Base-by-base conservation (phyloP, 805 yeast genomes). In the Pichia manshurica region DNA sequence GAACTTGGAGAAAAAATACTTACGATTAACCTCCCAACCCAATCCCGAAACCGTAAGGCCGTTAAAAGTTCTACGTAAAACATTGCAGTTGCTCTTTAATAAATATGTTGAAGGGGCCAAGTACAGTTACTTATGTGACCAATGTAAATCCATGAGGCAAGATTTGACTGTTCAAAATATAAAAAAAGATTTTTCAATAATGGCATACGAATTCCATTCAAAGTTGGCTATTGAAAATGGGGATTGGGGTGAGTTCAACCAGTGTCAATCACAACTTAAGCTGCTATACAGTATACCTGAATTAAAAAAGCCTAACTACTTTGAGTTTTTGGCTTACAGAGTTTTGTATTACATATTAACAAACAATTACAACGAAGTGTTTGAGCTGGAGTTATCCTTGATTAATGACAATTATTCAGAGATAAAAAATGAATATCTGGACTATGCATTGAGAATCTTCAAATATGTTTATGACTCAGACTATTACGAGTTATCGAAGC, bases 231-330 rank as follows among this genome's bases (percentile, higher is more conserved):
- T 91, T 34, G 84, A 81, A 55, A 82, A 84, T 59, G 74, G 77
- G 36, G 99, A 91, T 64, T 67, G 91, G 53, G 97, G 97, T 9
- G 98, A 93, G 64, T 89, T 86, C 63, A 93, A 93, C 67, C 97
- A 91, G 63, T 93, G 98, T 62, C 95, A 86, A 64, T 79, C 95
- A 15, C 87, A 88, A 57, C 67, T 93, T 44, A 78, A 78, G 53
- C 70, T 75, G 39, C 68, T 90, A 21, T 90, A 84, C 59, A 75
- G 70, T 5, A 51, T 55, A 19, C 60, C 61, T 20, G 63, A 66
- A 1, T 48, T 47, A 1, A 25, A 53, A 7, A 41, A 47, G 15
- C 62, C 69, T 13, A 69, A 70, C 47, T 65, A 72, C 54, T 68
- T 73, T 41, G 96, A 90, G 60, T 87, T 87, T 57, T 64, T 79